Percentiles rank a stretch among this genome's conserved stretches.
Evolutionary conservation across 2,329 filamentous ascomycete species (phyloP).

Genomic region (Penicillium vulpinum): DNA sequence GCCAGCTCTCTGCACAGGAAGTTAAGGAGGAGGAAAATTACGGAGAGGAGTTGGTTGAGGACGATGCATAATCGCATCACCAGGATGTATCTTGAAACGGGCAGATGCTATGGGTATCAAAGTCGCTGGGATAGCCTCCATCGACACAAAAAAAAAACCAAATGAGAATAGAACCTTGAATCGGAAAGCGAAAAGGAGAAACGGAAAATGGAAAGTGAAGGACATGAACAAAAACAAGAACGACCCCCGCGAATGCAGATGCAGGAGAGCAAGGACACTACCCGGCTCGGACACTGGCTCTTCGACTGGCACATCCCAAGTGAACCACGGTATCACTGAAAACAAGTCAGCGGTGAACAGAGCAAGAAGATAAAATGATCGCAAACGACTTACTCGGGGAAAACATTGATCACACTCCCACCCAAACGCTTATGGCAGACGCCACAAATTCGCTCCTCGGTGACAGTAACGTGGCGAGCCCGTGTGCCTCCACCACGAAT

Average conservation of each 20-base stretch:
- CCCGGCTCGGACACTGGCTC: slow-evolving; percentile 27
- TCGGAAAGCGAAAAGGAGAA: slow-evolving; percentile 5
- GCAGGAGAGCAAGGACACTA: slow-evolving; percentile 15
- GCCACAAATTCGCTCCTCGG: slow-evolving; percentile 84
- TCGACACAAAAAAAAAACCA: slow-evolving; percentile 15
- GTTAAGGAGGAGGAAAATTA: slow-evolving; percentile 63
- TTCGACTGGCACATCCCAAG: slow-evolving; percentile 69
- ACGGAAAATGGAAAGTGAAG: neutral
- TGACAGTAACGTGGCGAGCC: slow-evolving; percentile 72
- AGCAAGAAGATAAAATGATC: neutral
- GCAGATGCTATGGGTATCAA: slow-evolving; percentile 37
- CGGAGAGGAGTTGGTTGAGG: slow-evolving; percentile 74
- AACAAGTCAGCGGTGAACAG: slow-evolving; percentile 18
- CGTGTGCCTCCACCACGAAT: slow-evolving; percentile 53
- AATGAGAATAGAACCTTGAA: neutral
- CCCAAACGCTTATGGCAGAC: slow-evolving; percentile 93
- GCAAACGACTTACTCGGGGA: slow-evolving; percentile 67
- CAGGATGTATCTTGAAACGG: slow-evolving; percentile 26
- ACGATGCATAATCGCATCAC: slow-evolving; percentile 53
- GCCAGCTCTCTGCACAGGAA: slow-evolving; percentile 40
- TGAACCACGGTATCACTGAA: slow-evolving; percentile 65
- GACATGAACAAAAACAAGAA: neutral
- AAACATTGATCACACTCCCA: slow-evolving; percentile 83
- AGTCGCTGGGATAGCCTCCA: slow-evolving; percentile 25
- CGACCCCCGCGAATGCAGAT: slow-evolving; percentile 5